Percentiles rank a stretch among this genome's conserved stretches.
Conservation (phyloP, 2,329 filamentous ascomycete species). For the Calonectria pteridis region DNA sequence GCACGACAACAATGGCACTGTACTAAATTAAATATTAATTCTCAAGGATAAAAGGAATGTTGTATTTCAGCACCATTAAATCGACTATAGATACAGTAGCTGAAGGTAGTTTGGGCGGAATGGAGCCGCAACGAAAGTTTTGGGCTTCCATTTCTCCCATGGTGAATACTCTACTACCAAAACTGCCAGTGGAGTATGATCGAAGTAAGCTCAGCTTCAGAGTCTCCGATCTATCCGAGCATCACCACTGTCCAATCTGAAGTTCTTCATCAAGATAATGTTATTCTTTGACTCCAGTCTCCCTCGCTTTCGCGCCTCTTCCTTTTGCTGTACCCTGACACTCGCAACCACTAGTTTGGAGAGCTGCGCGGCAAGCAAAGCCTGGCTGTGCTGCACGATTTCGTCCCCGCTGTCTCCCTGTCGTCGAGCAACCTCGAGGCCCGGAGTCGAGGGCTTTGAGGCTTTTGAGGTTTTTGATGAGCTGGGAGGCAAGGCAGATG, state of each 20-base stretch:
- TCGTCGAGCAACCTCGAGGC: conserved; percentile 13
- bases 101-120: no score
- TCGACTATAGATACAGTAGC: no score
- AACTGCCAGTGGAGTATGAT: background rate
- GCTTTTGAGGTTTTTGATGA: background rate
- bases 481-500: background rate
- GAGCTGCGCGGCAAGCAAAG: conserved; percentile 33
- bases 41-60: no score
- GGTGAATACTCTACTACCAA: no score
- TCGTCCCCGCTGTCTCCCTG: background rate
- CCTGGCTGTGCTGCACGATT: conserved; percentile 29
- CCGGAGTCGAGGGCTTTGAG: background rate
- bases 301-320: conserved; percentile 29
- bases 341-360: conserved; percentile 28
- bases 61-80: no score
- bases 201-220: background rate
- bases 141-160: no score
- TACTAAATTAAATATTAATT: no score
- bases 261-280: conserved; percentile 29
- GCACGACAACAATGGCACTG: no score
- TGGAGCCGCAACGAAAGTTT: no score
- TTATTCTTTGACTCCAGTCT: conserved; percentile 33
- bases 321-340: conserved; percentile 27
- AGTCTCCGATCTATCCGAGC: conserved; percentile 25
- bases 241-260: conserved; percentile 28